phyloP scores from a whole-genome alignment of 2,329 filamentous ascomycete species.

The Nemania abortiva region DNA sequence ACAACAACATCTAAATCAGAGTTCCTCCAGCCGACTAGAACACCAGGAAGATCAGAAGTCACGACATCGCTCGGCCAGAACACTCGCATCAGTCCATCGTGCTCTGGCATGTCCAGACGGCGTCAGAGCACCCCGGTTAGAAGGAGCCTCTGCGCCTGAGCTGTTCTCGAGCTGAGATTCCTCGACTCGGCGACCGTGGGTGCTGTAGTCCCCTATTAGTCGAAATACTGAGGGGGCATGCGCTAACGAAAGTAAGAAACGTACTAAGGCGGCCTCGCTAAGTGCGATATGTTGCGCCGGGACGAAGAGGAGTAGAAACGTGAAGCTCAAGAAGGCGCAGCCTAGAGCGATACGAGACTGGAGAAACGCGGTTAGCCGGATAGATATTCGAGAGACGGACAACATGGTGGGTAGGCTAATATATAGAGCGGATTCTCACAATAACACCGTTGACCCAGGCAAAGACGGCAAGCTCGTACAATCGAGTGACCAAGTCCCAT shows the following conservation, averaged over 20 bases:
- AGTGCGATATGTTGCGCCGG: conserved; percentile 86
- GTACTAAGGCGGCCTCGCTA: conserved; percentile 83
- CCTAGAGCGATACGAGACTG: conserved; percentile 88
- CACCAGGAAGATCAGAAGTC: conserved; percentile 78
- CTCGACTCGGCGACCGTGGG: conserved; percentile 79
- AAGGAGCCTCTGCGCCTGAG: conserved; percentile 94
- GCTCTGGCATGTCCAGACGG: conserved; percentile 71
- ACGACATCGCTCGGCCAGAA: conserved; percentile 95
- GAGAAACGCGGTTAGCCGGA: conserved; percentile 8
- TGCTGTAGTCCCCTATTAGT: conserved; percentile 68
- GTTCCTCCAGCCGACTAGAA: conserved; percentile 96
- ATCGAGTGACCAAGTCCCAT: conserved; percentile 96
- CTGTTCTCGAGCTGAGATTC: conserved; percentile 95
- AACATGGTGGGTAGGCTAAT: not conserved
- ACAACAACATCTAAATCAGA: conserved; percentile 92
- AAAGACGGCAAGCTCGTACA: conserved; percentile 97
- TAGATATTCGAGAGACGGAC: not conserved
- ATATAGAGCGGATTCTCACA: conserved; percentile 63
- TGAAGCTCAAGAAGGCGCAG: conserved; percentile 82
- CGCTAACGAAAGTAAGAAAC: conserved; percentile 48
- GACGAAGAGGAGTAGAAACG: conserved; percentile 87
- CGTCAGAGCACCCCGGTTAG: conserved; percentile 62
- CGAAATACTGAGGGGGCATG: not conserved
- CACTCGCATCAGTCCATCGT: conserved; percentile 94
- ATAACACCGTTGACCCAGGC: conserved; percentile 99